Evolutionary conservation across 768 basidiomycete genomes (phyloP).

Genomic region (Cystofilobasidium capitatum): DNA sequence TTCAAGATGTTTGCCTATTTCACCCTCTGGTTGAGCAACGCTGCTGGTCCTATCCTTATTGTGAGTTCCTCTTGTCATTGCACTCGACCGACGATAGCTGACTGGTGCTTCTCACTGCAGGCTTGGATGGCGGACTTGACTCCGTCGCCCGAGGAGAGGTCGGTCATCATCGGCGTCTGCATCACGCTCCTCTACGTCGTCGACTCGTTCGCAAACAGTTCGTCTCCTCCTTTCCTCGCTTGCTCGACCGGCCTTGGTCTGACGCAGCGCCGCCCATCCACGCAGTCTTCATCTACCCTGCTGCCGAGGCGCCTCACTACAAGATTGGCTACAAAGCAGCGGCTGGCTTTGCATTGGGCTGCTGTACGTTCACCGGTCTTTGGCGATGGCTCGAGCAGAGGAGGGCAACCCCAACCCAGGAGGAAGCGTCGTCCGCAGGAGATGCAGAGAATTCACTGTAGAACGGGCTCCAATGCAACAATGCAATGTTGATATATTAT

Average conservation of each 20-base stretch:
- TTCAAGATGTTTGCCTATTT: slow-evolving; percentile 32
- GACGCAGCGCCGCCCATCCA: too few relatives aligned
- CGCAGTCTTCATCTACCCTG: slow-evolving; percentile 31
- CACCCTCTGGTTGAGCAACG: slow-evolving; percentile 30
- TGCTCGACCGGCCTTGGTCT: too few relatives aligned
- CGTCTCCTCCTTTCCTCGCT: background rate
- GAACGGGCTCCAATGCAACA: too few relatives aligned
- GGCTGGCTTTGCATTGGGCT: slow-evolving; percentile 24
- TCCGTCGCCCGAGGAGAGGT: slow-evolving; percentile 28
- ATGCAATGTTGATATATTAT: too few relatives aligned
- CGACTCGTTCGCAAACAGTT: slow-evolving; percentile 26
- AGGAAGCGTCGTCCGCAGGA: too few relatives aligned
- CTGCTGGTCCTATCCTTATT: too few relatives aligned
- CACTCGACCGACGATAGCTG: too few relatives aligned
- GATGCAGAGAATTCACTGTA: too few relatives aligned
- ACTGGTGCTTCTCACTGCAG: slow-evolving; percentile 1
- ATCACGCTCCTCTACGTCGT: slow-evolving; percentile 25
- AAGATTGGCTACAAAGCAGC: slow-evolving; percentile 33
- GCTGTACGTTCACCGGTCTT: slow-evolving; percentile 22
- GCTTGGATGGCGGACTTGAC: slow-evolving; percentile 32
- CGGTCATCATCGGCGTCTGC: slow-evolving; percentile 28
- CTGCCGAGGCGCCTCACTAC: slow-evolving; percentile 32
- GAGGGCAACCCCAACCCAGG: too few relatives aligned
- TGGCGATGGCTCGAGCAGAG: slow-evolving; percentile 15
- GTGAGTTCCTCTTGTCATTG: too few relatives aligned